phyloP scores from a whole-genome alignment of 495 filamentous ascomycete species.

The Astrothelium macrocarpum region DNA sequence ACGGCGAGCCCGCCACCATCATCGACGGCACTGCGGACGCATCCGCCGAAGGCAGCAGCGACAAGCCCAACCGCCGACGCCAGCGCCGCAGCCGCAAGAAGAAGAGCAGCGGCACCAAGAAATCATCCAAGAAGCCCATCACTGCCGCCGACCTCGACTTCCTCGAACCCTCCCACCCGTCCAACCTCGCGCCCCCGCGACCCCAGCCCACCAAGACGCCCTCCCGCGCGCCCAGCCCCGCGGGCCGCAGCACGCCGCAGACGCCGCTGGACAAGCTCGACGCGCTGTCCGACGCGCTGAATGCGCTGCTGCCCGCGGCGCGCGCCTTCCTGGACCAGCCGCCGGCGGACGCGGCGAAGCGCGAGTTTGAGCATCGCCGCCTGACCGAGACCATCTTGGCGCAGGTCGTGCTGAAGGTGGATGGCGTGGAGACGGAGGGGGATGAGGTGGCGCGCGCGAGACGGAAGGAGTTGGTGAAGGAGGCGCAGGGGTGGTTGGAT shows the following conservation, averaged over 20 bases:
- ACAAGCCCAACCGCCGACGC: slow-evolving; percentile 43
- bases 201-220: neutral
- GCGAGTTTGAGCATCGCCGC: slow-evolving; percentile 67
- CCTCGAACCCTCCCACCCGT: slow-evolving; percentile 7
- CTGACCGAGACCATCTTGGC: slow-evolving; percentile 74
- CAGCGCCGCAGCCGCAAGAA: slow-evolving; percentile 32
- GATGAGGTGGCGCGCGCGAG: slow-evolving; percentile 53
- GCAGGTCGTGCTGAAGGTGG: slow-evolving; percentile 75
- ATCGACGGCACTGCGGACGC: slow-evolving; percentile 40
- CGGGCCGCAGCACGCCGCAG: slow-evolving; percentile 50
- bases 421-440: slow-evolving; percentile 66
- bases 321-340: slow-evolving; percentile 53
- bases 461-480: slow-evolving; percentile 65
- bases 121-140: slow-evolving; percentile 14
- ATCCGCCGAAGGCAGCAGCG: slow-evolving; percentile 45
- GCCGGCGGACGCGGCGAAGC: slow-evolving; percentile 60
- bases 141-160: slow-evolving; percentile 24
- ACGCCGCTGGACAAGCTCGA: slow-evolving; percentile 62
- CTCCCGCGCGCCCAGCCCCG: slow-evolving; percentile 34
- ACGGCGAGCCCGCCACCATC: slow-evolving; percentile 41
- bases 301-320: slow-evolving; percentile 53
- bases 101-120: slow-evolving; percentile 28
- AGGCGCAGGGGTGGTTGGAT: slow-evolving; percentile 58
- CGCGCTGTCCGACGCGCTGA: slow-evolving; percentile 52
- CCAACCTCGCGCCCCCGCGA: slow-evolving; percentile 16